Conservation (phyloP, 169 alveolate species). For the Besnoitia besnoiti region DNA sequence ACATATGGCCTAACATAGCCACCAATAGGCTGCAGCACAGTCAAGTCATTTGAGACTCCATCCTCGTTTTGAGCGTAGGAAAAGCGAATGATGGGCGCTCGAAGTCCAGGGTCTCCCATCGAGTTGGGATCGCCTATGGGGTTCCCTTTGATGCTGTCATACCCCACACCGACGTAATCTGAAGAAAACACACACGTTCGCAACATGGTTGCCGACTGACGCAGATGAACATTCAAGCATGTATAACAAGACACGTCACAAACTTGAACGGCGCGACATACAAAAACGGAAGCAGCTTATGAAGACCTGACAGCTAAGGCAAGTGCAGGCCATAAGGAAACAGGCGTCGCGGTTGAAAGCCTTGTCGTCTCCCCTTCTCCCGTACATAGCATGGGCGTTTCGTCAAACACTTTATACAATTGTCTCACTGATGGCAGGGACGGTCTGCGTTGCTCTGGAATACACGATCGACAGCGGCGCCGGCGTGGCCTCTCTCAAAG, state of each 20-base stretch:
- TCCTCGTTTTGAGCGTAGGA: conserved; percentile 66
- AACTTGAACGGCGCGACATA: too few relatives aligned
- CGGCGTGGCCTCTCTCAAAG: not conserved
- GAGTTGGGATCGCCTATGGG: conserved; percentile 85
- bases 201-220: too few relatives aligned
- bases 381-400: too few relatives aligned
- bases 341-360: too few relatives aligned
- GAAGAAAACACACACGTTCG: not conserved
- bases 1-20: conserved; percentile 82
- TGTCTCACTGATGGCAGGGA: conserved; percentile 22
- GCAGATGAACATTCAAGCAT: too few relatives aligned
- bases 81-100: conserved; percentile 81
- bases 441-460: not conserved
- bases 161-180: conserved; percentile 85
- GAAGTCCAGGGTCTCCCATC: conserved; percentile 86
- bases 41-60: conserved; percentile 74
- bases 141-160: conserved; percentile 83
- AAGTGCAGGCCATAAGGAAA: too few relatives aligned
- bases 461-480: not conserved
- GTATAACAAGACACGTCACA: too few relatives aligned
- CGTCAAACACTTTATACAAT: too few relatives aligned
- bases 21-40: conserved; percentile 79
- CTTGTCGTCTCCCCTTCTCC: too few relatives aligned
- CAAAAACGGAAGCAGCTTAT: too few relatives aligned
- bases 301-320: too few relatives aligned